Evolutionary conservation across 495 filamentous ascomycete genomes (phyloP), one percentile per base, ranked within the genome.

Genomic region (Pyrenula massariospora): DNA sequence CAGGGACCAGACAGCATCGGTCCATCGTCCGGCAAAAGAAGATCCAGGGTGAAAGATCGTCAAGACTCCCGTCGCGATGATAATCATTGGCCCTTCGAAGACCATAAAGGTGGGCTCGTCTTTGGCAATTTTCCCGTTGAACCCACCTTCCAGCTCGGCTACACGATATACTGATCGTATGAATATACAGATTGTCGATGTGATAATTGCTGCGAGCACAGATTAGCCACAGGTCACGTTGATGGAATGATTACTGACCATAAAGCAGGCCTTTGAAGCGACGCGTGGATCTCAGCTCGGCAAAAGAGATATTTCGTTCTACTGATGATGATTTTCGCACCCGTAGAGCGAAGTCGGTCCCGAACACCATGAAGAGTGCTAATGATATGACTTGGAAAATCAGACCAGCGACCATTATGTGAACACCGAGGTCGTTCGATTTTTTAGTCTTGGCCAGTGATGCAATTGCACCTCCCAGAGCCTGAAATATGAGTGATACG

Each of bases 331-430:
- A 42, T 15, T 42, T 42, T 42, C 31, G 31, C 31, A 42, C 31
- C 8, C 31, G 5, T 42, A 42, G 31, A 42, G 5, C 5, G 31
- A 42, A 42, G 31, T 42, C 31, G 31, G 15, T 42, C 15, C 31
- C 31, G 31, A 42, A 42, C 31, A 15, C 54, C 53, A 75, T 70
- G 68, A 80, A 81, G 51, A 73, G 59, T 10, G 75, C 59, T 12
- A 81, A 70, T 1, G 56, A 59, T 47, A 78, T 49, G 52, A 82
- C 75, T 63, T 87, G 80, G 60, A 77, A 77, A 23, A 73, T 57
- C 0, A 88, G 70, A 52, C 85, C 85, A 0, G 79, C 82, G 54
- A 87, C 74, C 80, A 88, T 85, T 67, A 84, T 78, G 64, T 84
- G 69, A 63, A 77, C 73, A n/a, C 85, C 85, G 0, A 58, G 61